Conservation (phyloP, 805 yeast genomes). For the Yarrowia deformans region DNA sequence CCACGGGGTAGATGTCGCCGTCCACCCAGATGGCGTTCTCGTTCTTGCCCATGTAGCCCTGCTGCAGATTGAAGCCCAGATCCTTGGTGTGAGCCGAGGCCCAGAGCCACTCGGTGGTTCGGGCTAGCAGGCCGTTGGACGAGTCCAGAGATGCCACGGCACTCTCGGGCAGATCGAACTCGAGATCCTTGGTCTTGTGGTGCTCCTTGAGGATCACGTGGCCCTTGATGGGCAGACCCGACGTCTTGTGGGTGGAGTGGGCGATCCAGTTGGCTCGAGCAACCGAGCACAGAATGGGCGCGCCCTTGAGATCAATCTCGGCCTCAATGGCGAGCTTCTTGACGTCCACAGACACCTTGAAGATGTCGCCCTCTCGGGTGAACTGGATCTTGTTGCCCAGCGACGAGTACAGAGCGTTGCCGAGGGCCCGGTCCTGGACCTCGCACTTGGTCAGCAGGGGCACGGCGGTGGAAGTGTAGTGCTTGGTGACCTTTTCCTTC, state of each 20-base stretch:
- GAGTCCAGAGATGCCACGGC: slow-evolving; percentile 33
- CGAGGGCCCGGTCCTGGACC: slow-evolving; percentile 20
- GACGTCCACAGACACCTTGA: slow-evolving; percentile 24
- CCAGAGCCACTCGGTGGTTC: slow-evolving; percentile 35
- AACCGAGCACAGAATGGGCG: slow-evolving; percentile 20
- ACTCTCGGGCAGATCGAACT: slow-evolving; percentile 22
- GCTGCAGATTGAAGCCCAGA: slow-evolving; percentile 37
- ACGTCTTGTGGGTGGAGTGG: slow-evolving; percentile 35
- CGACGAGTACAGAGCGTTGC: slow-evolving; percentile 14
- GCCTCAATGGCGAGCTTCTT: slow-evolving; percentile 29
- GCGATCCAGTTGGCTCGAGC: slow-evolving; percentile 38
- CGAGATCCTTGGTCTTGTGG: slow-evolving; percentile 37
- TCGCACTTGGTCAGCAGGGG: slow-evolving; percentile 32
- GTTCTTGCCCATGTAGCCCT: slow-evolving; percentile 38
- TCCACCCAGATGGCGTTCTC: slow-evolving; percentile 39
- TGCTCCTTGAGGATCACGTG: slow-evolving; percentile 25
- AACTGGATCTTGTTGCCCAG: slow-evolving; percentile 28
- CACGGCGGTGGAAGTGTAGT: slow-evolving; percentile 19
- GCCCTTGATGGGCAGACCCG: slow-evolving; percentile 32
- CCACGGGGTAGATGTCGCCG: slow-evolving; percentile 32
- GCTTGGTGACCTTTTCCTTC: slow-evolving; percentile 18
- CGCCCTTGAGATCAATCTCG: slow-evolving; percentile 30
- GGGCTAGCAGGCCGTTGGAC: slow-evolving; percentile 38
- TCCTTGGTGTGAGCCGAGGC: slow-evolving; percentile 39
- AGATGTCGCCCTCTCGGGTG: slow-evolving; percentile 6